These are phyloP conservation scores for Dendrothele bispora DNA, from an alignment of 768 basidiomycete genomes.

Conservation along the genomic window DNA sequence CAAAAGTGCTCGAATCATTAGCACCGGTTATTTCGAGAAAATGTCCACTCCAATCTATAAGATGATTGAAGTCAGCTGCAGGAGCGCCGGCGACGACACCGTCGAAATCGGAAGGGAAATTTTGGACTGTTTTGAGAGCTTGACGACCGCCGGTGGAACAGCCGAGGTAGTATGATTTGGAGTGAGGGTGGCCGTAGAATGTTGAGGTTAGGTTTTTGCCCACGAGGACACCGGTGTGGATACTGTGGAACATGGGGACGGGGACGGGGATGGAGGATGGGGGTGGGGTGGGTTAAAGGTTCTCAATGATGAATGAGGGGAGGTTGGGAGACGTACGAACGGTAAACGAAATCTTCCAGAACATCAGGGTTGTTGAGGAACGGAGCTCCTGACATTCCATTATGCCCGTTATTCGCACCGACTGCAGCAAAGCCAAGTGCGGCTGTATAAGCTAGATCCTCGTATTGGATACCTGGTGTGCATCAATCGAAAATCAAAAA, in stretches of 20 bases:
- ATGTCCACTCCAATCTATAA: constrained; percentile 3
- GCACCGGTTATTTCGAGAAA: constrained; percentile 4
- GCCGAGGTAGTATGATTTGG: constrained; percentile 21
- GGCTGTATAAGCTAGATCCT: constrained; percentile 11
- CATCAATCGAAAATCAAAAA: too few species aligned
- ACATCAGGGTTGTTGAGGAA: constrained; percentile 18
- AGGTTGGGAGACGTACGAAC: too few species aligned
- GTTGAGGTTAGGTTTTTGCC: constrained; percentile 16
- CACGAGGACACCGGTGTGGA: constrained; percentile 16
- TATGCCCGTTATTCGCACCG: constrained; percentile 17
- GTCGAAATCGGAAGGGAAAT: constrained; percentile 23
- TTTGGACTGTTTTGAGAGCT: constrained; percentile 17
- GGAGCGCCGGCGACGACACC: constrained; percentile 23
- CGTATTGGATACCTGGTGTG: constrained; percentile 20
- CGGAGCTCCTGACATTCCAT: constrained; percentile 12
- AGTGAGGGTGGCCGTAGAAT: constrained; percentile 15
- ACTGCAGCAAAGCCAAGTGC: constrained; percentile 16
- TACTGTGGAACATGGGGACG: too few species aligned
- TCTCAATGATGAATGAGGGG: too few species aligned
- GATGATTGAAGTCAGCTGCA: constrained; percentile 8
- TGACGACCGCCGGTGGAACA: constrained; percentile 25
- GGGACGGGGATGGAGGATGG: too few species aligned
- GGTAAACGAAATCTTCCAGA: constrained; percentile 18
- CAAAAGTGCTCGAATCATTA: constrained; percentile 7
- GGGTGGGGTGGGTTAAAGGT: too few species aligned